Conservation (phyloP, 495 filamentous ascomycete species). For the Trichoderma virens region DNA sequence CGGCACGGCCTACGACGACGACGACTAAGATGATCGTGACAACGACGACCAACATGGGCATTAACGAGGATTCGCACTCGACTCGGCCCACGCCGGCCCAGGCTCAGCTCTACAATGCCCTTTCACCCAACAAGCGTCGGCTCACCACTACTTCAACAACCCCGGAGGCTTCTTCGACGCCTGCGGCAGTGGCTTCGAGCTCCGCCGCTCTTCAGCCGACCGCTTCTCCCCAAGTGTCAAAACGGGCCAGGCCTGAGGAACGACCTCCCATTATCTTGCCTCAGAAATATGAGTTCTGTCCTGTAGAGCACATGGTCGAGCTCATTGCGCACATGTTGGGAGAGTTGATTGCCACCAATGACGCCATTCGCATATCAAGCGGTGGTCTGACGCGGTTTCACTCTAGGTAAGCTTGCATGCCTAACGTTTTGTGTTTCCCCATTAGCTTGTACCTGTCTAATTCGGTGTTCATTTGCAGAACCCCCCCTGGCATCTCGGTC, state of each 20-base stretch:
- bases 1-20: slow-evolving; percentile 15
- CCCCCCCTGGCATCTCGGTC: slow-evolving; percentile 89
- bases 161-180: not conserved
- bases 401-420: slow-evolving; percentile 57
- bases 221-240: slow-evolving; percentile 35
- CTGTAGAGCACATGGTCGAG: slow-evolving; percentile 74
- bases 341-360: slow-evolving; percentile 88
- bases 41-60: slow-evolving; percentile 16
- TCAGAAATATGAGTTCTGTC: slow-evolving; percentile 64
- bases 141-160: not conserved
- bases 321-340: slow-evolving; percentile 92
- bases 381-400: slow-evolving; percentile 89
- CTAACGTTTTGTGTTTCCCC: not conserved
- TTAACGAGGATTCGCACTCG: not conserved
- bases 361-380: slow-evolving; percentile 74
- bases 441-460: not conserved
- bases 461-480: slow-evolving; percentile 35
- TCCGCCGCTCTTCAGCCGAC: slow-evolving; percentile 9
- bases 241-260: slow-evolving; percentile 38
- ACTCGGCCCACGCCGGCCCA: slow-evolving; percentile 31
- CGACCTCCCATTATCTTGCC: slow-evolving; percentile 61
- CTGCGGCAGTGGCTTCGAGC: not conserved
- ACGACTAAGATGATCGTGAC: slow-evolving; percentile 17
- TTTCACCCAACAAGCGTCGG: slow-evolving; percentile 35
- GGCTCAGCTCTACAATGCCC: slow-evolving; percentile 21